Base-by-base conservation (phyloP, 1,139 yeast genomes). In the Tardiomyces digboiensis region DNA sequence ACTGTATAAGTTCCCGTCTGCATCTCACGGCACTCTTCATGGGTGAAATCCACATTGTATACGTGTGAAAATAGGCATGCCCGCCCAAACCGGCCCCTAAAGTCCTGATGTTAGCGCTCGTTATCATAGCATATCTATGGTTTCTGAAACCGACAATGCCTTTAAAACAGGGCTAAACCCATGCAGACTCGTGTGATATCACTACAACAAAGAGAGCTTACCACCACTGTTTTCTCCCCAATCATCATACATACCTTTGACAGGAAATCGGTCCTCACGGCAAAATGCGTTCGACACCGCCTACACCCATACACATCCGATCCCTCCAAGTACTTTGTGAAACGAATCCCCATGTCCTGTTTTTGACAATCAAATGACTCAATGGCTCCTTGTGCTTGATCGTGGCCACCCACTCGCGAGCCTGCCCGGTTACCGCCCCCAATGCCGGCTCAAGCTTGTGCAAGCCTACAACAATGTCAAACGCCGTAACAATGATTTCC, bases 1-100 rank as follows among this genome's bases (percentile, higher is more conserved):
- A 84, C 82, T 13, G 72, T 66, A 59, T 83, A 87, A 21, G 62
- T 61, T 1, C 95, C 96, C 0, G 95, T 84, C 44, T 68, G 67
- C 91, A 86, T 84, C 42, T 57, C 54, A 44, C 76, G 66, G 37
- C 58, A 58, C 44, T 64, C 68, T 7, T 57, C 54, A 5, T 49
- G 50, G 2, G 62, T 59, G 21, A 57, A 55, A 12, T 56, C 57
- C 36, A 62, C 56, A 52, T 72, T 72, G 41, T 67, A 63, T 19
- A 48, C 52, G 8, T 19, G 8, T 36, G 38, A 39, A 26, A 52
- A 42, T n/a, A 52, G 47, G 38, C 41, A 36, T 12, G 55, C 55
- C 21, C 38, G 40, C 19, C 55, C 55, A 12, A 36, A 21, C 21
- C 41, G 40, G 36, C 55, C 55, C 12, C 23, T 21, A 37, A 52